A percentile compares a stretch with the other conserved stretches of the same genome.
Evolutionary conservation across 2,329 filamentous ascomycete genomes (phyloP).

Genomic region (Dissoconium aciculare): DNA sequence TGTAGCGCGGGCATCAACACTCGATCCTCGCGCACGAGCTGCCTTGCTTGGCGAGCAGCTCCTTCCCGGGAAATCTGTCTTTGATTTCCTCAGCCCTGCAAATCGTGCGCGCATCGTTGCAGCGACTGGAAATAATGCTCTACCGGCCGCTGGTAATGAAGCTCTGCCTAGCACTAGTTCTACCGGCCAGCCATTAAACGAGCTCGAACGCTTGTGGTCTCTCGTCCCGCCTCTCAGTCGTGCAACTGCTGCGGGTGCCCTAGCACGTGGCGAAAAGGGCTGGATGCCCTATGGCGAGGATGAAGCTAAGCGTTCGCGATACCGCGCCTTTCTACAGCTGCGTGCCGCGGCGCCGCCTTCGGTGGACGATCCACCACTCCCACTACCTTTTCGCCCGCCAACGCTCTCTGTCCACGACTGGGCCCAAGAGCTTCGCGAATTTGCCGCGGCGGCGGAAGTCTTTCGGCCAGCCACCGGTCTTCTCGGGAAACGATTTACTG

Average conservation of each 20-base stretch:
- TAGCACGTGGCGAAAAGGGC: slow-evolving; percentile 39
- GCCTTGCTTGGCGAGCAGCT: slow-evolving; percentile 65
- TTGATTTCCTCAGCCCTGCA: slow-evolving; percentile 73
- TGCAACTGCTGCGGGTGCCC: slow-evolving; percentile 30
- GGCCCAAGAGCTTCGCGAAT: slow-evolving; percentile 65
- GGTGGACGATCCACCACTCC: no score
- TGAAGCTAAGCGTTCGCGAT: slow-evolving; percentile 62
- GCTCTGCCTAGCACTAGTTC: background rate
- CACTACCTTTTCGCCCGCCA: slow-evolving; percentile 41
- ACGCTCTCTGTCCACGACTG: slow-evolving; percentile 54
- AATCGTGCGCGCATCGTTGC: slow-evolving; percentile 62
- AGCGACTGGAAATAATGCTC: slow-evolving; percentile 57
- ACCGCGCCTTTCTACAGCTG: slow-evolving; percentile 66
- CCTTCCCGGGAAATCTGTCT: slow-evolving; percentile 84
- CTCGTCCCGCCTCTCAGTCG: slow-evolving; percentile 32
- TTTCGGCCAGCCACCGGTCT: slow-evolving; percentile 85
- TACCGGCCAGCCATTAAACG: background rate
- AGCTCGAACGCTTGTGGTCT: slow-evolving; percentile 38
- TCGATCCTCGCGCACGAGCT: slow-evolving; percentile 64
- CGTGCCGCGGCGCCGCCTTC: slow-evolving; percentile 50
- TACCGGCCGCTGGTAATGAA: slow-evolving; percentile 54
- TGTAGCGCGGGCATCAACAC: slow-evolving; percentile 58
- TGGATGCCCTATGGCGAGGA: slow-evolving; percentile 79
- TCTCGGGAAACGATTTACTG: slow-evolving; percentile 89
- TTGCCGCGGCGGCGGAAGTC: slow-evolving; percentile 56